phyloP scores from a whole-genome alignment of 306 rosid genomes.

The Abrus pulchellus region DNA sequence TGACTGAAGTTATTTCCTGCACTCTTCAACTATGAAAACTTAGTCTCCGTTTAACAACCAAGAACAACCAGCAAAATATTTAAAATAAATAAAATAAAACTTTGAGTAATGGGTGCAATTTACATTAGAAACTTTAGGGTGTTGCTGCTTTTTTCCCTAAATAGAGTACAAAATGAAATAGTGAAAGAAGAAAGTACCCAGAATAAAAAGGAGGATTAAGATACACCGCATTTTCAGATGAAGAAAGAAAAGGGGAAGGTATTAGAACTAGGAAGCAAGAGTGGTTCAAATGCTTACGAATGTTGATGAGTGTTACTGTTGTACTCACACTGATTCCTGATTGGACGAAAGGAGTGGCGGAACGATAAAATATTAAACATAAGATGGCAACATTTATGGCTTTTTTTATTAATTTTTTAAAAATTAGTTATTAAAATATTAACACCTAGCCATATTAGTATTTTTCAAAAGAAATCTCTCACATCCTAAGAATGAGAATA shows the following conservation, averaged over 20 bases:
- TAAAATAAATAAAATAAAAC: neutral
- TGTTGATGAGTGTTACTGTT: neutral
- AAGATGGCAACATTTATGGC: no score
- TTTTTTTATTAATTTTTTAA: no score
- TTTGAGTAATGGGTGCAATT: neutral
- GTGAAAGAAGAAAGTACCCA: conserved; percentile 38
- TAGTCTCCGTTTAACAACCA: conserved; percentile 28
- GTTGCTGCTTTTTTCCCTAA: neutral
- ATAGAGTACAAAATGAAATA: neutral
- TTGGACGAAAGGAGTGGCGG: no score
- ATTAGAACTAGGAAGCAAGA: neutral
- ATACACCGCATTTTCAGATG: conserved; percentile 47
- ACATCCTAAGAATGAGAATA: no score
- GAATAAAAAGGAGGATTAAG: conserved; percentile 46
- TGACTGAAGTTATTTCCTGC: conserved; percentile 24
- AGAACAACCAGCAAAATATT: neutral
- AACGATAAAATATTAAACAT: no score
- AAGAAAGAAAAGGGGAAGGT: neutral
- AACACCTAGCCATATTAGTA: no score
- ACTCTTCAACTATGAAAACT: conserved; percentile 7
- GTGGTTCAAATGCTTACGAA: neutral
- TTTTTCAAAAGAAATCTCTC: no score
- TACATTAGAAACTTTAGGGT: neutral
- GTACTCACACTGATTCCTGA: neutral
- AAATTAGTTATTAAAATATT: no score